Percentiles rank a stretch among this genome's conserved stretches.
These are phyloP conservation scores for Abelmoschus esculentus DNA, from an alignment of 345 rosid genomes.

Conservation along the genomic window DNA sequence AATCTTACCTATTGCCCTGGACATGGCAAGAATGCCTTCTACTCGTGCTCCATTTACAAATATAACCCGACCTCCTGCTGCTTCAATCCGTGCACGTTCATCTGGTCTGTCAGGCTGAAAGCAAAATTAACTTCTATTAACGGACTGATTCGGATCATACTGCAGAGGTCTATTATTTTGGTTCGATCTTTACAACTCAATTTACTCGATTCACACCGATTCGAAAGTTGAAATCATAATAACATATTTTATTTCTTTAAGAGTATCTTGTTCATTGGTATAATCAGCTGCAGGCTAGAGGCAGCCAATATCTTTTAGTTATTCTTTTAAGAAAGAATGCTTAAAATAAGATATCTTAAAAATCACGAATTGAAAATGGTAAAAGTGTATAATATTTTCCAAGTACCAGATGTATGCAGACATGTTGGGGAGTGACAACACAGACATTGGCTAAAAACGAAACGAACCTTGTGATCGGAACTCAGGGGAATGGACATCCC, in stretches of 20 bases:
- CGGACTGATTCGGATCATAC: no score
- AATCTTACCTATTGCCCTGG: conserved; percentile 72
- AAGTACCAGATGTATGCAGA: neutral
- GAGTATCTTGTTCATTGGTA: neutral
- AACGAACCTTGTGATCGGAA: conserved; percentile 50
- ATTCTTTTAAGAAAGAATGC: neutral
- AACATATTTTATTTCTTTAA: no score
- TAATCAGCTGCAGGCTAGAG: neutral
- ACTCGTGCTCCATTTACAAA: conserved; percentile 58
- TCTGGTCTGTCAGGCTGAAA: conserved; percentile 75
- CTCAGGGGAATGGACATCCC: conserved; percentile 44
- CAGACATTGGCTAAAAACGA: neutral
- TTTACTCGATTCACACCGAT: no score
- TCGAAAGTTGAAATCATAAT: no score
- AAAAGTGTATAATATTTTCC: neutral
- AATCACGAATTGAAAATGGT: no score
- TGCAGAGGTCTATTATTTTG: no score
- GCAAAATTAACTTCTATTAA: neutral
- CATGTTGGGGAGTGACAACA: neutral
- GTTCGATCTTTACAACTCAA: no score
- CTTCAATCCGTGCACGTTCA: conserved; percentile 62
- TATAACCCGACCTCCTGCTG: conserved; percentile 67
- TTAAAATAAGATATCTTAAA: neutral
- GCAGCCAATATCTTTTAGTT: neutral
- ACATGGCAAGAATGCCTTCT: conserved; percentile 79